phyloP scores from a whole-genome alignment of 768 basidiomycete genomes.

The Suillus fuscotomentosus region DNA sequence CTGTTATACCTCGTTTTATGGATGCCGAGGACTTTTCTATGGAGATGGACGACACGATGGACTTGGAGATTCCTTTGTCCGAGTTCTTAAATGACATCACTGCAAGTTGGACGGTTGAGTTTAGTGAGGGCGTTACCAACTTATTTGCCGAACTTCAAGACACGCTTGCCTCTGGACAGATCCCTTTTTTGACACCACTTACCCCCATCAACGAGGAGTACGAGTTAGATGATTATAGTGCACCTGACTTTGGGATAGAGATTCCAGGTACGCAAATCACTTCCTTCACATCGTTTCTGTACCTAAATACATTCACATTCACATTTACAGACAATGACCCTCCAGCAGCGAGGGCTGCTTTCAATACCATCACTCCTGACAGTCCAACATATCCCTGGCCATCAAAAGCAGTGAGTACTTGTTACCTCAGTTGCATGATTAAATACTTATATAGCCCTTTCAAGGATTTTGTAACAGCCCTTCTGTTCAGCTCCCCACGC shows the following conservation, averaged over 20 bases:
- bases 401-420: neutral
- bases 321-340: neutral
- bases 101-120: neutral
- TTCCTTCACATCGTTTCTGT: neutral
- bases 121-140: neutral
- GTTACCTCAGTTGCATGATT: neutral
- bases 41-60: neutral
- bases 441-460: neutral
- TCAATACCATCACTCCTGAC: neutral
- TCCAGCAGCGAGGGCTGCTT: neutral
- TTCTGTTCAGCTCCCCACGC: constrained; percentile 27
- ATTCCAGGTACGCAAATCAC: neutral
- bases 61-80: neutral
- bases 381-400: neutral
- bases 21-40: neutral
- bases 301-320: neutral
- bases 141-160: neutral
- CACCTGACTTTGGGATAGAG: neutral
- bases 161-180: neutral
- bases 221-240: neutral
- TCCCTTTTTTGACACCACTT: neutral
- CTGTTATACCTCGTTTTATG: neutral
- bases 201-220: neutral
- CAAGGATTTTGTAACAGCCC: constrained; percentile 17
- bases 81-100: neutral